Evolutionary conservation across 441 rosid genomes (phyloP).

Genomic region (Bruguiera hainesii): DNA sequence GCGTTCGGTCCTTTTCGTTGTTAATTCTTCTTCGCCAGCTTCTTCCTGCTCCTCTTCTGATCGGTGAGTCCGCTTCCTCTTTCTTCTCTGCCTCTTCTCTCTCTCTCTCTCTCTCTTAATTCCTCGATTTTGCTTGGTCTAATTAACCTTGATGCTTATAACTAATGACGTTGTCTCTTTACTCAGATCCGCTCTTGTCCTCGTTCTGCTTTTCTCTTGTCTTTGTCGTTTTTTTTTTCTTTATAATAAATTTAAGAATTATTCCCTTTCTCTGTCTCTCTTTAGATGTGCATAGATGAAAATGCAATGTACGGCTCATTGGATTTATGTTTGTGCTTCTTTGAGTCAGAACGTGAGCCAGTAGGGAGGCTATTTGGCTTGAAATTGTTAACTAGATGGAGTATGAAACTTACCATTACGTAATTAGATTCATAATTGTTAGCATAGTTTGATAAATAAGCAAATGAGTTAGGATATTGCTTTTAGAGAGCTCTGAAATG

Average conservation of each 20-base stretch:
- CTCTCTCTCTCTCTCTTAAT: too few relatives aligned
- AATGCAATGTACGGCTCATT: too few relatives aligned
- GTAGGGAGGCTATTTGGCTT: too few relatives aligned
- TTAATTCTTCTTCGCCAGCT: constrained; percentile 80
- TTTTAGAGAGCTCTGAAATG: too few relatives aligned
- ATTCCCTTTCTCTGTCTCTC: neutral
- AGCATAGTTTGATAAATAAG: too few relatives aligned
- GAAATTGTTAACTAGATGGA: too few relatives aligned
- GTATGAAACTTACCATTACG: too few relatives aligned
- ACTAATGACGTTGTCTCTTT: neutral
- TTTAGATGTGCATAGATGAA: neutral
- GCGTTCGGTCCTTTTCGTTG: constrained; percentile 84
- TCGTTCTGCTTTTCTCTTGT: neutral
- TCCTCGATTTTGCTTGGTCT: neutral
- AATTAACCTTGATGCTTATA: neutral
- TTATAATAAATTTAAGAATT: neutral
- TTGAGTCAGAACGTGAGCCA: too few relatives aligned
- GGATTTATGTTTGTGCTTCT: too few relatives aligned
- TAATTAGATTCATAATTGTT: too few relatives aligned
- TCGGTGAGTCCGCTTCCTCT: constrained; percentile 55
- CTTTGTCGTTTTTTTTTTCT: neutral
- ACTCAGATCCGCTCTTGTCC: constrained; percentile 30
- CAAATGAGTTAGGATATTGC: too few relatives aligned
- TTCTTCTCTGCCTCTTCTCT: constrained; percentile 7
- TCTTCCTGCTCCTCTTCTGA: constrained; percentile 62